Base-by-base conservation (phyloP, 202 grass and related monocot genomes). In the Zoysia matrella region DNA sequence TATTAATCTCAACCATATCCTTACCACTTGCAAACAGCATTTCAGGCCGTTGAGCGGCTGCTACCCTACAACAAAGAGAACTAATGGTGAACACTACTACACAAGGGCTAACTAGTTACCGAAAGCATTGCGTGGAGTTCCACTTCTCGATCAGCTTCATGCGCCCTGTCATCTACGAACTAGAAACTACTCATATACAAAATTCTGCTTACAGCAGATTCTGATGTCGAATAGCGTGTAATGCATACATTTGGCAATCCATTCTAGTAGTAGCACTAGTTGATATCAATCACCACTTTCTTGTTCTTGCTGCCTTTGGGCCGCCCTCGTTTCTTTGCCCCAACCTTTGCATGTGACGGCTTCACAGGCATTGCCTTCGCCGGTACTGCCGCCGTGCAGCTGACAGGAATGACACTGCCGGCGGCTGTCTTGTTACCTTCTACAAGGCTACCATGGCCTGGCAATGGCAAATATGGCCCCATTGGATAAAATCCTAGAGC, bases 211-310 rank as follows among this genome's bases (percentile, higher is more conserved):
- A 47, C 77, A 69, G 9, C 64, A 79, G 77, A 57, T 57, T 12
- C 3, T 30, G 42, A 69, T 57, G 51, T 12, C 0, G 40, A 66
- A 55, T 55, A 15, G 65, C 7, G 0, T 67, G 12, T 4, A 11
- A 18, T 46, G 72, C 46, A 75, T 11, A 74, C 72, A 47, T 22
- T 22, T 22, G 22, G 22, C 22, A 22, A 1, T 42, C 8, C 39
- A 42, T 65, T 13, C 12, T 46, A 0, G 65, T 67, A 67, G 39
- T 43, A 57, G 40, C 64, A 11, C 64, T 79, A 79, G 47, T 69
- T 56, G 42, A 79, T 79, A 64, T 79, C 64, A 57, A 69, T 79
- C 51, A 79, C 64, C 41, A 68, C 77, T 47, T 79, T 79, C 77
- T 69, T 79, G 11, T 79, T 69, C 77, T 69, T 69, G 65, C 51